Percentiles rank a stretch among this genome's conserved stretches.
These are phyloP conservation scores for Gentiana macrophylla DNA, from an alignment of 257 asterid species.

Conservation along the genomic window DNA sequence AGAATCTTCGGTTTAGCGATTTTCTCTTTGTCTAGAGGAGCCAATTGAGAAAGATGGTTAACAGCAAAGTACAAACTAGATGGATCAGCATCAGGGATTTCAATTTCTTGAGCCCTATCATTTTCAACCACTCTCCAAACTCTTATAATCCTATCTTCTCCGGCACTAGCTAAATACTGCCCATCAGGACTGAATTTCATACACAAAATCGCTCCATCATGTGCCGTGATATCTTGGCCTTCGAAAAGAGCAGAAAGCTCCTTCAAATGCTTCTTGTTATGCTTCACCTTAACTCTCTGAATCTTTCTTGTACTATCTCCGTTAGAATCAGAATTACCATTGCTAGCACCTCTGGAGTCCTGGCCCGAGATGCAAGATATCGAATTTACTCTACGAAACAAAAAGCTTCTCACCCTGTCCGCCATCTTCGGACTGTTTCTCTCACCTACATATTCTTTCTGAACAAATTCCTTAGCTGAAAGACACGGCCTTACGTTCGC, in stretches of 20 bases:
- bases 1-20: conserved; percentile 26
- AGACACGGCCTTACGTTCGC: conserved; percentile 17
- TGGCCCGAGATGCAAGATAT: conserved; percentile 33
- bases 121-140: conserved; percentile 90
- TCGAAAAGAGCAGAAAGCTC: conserved; percentile 75
- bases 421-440: conserved; percentile 14
- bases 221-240: conserved; percentile 79
- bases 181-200: conserved; percentile 90
- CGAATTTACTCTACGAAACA: conserved; percentile 47
- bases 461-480: conserved; percentile 13
- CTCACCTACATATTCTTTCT: conserved; percentile 21
- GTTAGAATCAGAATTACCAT: conserved; percentile 9
- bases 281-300: conserved; percentile 55
- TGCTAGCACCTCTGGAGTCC: conserved; percentile 19
- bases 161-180: conserved; percentile 73
- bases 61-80: conserved; percentile 77
- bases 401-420: conserved; percentile 35
- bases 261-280: conserved; percentile 39
- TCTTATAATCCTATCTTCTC: conserved; percentile 65
- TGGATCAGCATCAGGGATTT: conserved; percentile 62
- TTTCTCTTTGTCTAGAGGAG: conserved; percentile 54
- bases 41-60: conserved; percentile 57
- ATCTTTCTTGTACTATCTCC: conserved; percentile 23
- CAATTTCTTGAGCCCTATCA: conserved; percentile 45
- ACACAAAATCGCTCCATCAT: conserved; percentile 63